Percentiles rank a stretch among this genome's conserved stretches.
Evolutionary conservation across 164 flowering plant species (phyloP).

Genomic region (Liquidambar formosana): DNA sequence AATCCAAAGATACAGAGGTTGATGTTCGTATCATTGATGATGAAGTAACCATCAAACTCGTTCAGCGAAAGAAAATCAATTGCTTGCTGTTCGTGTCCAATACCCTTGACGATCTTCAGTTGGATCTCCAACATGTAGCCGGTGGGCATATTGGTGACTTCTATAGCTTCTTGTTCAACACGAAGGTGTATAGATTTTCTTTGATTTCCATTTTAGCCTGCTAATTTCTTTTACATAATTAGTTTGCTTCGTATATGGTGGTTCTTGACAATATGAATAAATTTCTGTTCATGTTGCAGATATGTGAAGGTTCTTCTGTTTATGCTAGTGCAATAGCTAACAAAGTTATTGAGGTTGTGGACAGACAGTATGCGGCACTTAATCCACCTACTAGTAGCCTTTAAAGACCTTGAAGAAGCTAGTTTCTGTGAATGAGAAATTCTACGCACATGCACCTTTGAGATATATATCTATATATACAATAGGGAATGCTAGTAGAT

Average conservation of each 20-base stretch:
- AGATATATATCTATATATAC: too few relatives aligned
- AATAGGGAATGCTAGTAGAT: too few relatives aligned
- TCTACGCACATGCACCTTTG: too few relatives aligned
- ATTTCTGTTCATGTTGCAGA: conserved; percentile 44
- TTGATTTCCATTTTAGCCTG: background rate
- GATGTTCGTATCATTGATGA: too few relatives aligned
- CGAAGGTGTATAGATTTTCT: conserved; percentile 57
- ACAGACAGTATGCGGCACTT: conserved; percentile 53
- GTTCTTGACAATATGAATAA: background rate
- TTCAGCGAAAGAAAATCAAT: conserved; percentile 75
- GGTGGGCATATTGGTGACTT: conserved; percentile 89
- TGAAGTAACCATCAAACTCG: too few relatives aligned
- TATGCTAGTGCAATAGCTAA: conserved; percentile 92
- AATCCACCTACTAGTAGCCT: conserved; percentile 20
- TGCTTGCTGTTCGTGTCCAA: conserved; percentile 77
- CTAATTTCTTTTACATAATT: too few relatives aligned
- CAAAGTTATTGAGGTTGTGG: conserved; percentile 76
- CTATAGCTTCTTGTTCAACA: conserved; percentile 81
- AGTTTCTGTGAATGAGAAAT: too few relatives aligned
- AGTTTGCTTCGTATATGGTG: too few relatives aligned
- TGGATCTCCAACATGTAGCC: conserved; percentile 89
- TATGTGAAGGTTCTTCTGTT: conserved; percentile 78
- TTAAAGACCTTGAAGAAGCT: too few relatives aligned
- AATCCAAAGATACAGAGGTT: too few relatives aligned
- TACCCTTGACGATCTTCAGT: conserved; percentile 79